Conservation (phyloP, 352 stramenopile genomes). For the Globisporangium mamillatum region DNA sequence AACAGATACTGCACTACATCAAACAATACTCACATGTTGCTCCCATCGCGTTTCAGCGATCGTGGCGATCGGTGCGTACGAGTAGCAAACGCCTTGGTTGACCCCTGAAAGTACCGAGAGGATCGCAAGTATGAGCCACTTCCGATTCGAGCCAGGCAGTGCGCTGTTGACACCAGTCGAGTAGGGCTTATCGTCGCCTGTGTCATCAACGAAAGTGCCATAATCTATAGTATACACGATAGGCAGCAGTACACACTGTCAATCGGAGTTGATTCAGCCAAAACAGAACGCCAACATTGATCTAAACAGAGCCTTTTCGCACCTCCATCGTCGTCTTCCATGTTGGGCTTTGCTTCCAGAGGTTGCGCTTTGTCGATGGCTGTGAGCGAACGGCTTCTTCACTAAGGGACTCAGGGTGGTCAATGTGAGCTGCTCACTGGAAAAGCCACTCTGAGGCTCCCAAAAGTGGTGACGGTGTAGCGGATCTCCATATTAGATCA, state of each 20-base stretch:
- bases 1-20: too few species aligned
- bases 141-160: conserved; percentile 62
- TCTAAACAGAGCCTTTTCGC: background rate
- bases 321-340: conserved; percentile 11
- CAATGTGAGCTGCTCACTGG: background rate
- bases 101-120: too few species aligned
- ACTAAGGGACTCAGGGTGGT: too few species aligned
- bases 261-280: background rate
- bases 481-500: too few species aligned
- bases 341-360: background rate
- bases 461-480: background rate
- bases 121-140: too few species aligned
- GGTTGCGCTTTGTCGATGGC: too few species aligned
- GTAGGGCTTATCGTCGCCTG: conserved; percentile 10
- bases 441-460: background rate
- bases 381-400: too few species aligned
- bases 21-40: too few species aligned
- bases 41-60: too few species aligned
- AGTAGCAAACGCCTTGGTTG: too few species aligned
- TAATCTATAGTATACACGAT: background rate
- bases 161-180: conserved; percentile 72
- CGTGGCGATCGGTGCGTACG: too few species aligned
- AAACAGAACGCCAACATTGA: background rate
- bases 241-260: background rate
- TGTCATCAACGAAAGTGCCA: background rate